Base-by-base conservation (phyloP, 192 early-diverging fungal genomes). In the Dissophora ornata region DNA sequence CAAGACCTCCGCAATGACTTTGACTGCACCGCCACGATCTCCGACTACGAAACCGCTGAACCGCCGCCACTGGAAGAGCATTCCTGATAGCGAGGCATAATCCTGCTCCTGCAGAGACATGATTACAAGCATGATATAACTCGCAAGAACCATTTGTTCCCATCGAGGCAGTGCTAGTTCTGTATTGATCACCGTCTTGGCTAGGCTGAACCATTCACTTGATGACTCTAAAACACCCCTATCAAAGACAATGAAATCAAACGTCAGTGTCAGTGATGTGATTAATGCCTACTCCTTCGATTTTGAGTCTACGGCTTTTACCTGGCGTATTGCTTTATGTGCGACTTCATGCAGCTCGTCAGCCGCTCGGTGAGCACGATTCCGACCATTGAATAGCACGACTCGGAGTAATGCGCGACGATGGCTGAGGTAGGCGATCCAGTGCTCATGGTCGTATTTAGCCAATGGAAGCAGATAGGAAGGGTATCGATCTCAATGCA, bases 281-380 rank as follows among this genome's bases (percentile, higher is more conserved):
- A n/a, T n/a, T n/a, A n/a, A n/a, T n/a, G n/a, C n/a, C n/a, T n/a
- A n/a, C n/a, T n/a, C n/a, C n/a, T 38, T 13, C 36, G 36, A 9
- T 38, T 38, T 38, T 13, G 6, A 9, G 36, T 9, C 13, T 13
- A 9, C 36, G 6, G 36, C 6, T 38, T 28, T 4, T 62, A 77
- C 73, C 73, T 77, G 25, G 73, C 73, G 42, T 77, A 77, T 62
- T 77, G 64, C 53, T 67, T 77, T 40, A 77, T 77, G 34, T 77
- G 73, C 0, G 63, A 55, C 13, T 77, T 77, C 73, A 77, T 77
- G 34, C 64, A 65, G 16, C 51, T 51, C 1, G 73, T 77, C 28
- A 77, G 30, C 13, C 53, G 58, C 25, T 77, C 73, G 11, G 73
- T 62, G 8, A 77, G 54, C 4, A 77, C 47, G 21, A 77, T 77